phyloP scores from a whole-genome alignment of 2,329 filamentous ascomycete genomes.

The Sclerotinia sclerotiorum region DNA sequence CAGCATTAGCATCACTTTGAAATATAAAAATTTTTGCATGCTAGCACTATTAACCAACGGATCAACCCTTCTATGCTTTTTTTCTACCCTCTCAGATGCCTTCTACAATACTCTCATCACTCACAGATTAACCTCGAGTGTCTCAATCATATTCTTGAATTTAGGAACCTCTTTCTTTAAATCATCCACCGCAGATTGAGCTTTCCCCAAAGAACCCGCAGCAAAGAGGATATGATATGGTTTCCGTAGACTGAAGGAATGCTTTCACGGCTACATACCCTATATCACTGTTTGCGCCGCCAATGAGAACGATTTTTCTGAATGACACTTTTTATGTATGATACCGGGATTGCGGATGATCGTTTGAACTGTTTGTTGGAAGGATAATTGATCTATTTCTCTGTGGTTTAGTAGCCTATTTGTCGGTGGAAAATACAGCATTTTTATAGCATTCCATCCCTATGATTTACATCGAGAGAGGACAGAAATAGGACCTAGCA shows the following conservation, averaged over 20 bases:
- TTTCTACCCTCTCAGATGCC: slow-evolving; percentile 29
- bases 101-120: slow-evolving; percentile 33
- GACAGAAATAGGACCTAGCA: background rate
- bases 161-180: slow-evolving; percentile 41
- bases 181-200: slow-evolving; percentile 41
- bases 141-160: slow-evolving; percentile 33
- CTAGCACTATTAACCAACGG: slow-evolving; percentile 34
- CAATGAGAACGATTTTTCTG: slow-evolving; percentile 42
- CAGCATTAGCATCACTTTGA: slow-evolving; percentile 7
- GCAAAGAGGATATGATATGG: slow-evolving; percentile 46
- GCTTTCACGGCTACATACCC: slow-evolving; percentile 46
- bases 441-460: background rate
- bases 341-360: background rate
- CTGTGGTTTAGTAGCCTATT: background rate
- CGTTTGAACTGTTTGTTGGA: background rate
- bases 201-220: slow-evolving; percentile 42
- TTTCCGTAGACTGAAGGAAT: slow-evolving; percentile 41
- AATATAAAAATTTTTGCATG: slow-evolving; percentile 20
- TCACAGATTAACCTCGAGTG: slow-evolving; percentile 30
- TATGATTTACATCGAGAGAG: background rate
- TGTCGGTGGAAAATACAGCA: background rate
- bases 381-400: background rate
- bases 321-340: slow-evolving; percentile 20
- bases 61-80: slow-evolving; percentile 28
- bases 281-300: slow-evolving; percentile 47